Conservation (phyloP, 2,329 filamentous ascomycete species). For the Fusarium keratoplasticum region DNA sequence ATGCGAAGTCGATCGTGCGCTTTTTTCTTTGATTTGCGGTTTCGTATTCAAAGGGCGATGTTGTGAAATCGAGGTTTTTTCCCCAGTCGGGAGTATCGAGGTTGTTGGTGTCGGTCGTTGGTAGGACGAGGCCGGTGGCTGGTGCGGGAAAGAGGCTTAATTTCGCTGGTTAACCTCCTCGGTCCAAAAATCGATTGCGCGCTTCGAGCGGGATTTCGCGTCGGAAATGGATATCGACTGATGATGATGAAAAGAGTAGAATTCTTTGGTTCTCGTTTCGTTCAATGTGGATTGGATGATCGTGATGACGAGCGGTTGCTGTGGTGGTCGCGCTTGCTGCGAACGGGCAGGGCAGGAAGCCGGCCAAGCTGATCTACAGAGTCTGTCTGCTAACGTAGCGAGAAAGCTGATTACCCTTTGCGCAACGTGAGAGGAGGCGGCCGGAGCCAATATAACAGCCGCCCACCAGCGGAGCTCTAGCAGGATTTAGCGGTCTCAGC, state of each 20-base stretch:
- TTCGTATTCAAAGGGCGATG: slow-evolving; percentile 6
- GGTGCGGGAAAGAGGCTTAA: slow-evolving; percentile 34
- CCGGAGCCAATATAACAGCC: slow-evolving; percentile 38
- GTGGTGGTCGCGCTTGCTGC: slow-evolving; percentile 4
- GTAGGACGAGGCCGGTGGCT: slow-evolving; percentile 38
- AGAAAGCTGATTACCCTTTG: slow-evolving; percentile 29
- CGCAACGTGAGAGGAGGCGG: slow-evolving; percentile 29
- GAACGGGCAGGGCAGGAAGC: not conserved
- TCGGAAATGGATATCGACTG: not conserved
- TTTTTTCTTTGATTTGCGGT: slow-evolving; percentile 25
- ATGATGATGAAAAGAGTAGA: not conserved
- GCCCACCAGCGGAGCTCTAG: slow-evolving; percentile 18
- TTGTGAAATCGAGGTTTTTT: slow-evolving; percentile 34
- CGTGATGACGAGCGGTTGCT: slow-evolving; percentile 16
- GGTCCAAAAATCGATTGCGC: not conserved
- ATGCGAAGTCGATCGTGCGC: slow-evolving; percentile 2
- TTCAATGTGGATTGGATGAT: not conserved
- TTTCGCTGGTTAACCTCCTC: slow-evolving; percentile 35
- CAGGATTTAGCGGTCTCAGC: slow-evolving; percentile 39
- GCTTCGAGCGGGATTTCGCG: not conserved
- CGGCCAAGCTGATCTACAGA: slow-evolving; percentile 11
- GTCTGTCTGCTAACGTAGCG: not conserved
- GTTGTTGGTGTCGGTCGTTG: slow-evolving; percentile 35
- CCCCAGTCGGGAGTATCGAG: slow-evolving; percentile 30
- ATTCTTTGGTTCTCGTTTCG: not conserved